These are phyloP conservation scores for Sonneratia alba DNA, from an alignment of 345 rosid genomes.

Conservation along the genomic window DNA sequence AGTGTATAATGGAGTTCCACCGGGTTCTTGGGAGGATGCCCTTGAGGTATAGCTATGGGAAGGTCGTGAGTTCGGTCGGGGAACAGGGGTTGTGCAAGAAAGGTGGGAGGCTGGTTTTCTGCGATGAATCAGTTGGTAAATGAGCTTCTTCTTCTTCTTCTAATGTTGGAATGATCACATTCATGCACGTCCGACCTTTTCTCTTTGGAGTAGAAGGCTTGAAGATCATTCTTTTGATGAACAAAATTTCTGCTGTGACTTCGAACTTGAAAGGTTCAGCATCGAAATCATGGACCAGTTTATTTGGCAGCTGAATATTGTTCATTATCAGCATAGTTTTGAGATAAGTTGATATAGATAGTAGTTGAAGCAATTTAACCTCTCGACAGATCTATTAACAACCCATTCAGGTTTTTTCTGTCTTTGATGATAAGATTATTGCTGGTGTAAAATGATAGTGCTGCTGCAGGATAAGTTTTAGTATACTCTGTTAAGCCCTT, in stretches of 20 bases:
- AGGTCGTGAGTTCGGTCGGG: conserved; percentile 10
- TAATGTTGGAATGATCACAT: not conserved
- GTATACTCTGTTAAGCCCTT: not conserved
- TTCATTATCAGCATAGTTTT: not conserved
- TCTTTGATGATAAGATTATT: not conserved
- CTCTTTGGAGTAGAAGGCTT: not conserved
- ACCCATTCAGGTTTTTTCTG: not conserved
- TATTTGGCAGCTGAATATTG: not conserved
- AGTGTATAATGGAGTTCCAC: conserved; percentile 15
- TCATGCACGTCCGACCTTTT: not conserved
- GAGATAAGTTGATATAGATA: not conserved
- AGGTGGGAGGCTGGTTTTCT: conserved; percentile 15
- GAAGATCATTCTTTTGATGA: too few relatives aligned
- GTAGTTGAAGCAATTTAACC: not conserved
- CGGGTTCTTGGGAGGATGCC: conserved; percentile 17
- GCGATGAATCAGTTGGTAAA: conserved; percentile 9
- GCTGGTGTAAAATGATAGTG: not conserved
- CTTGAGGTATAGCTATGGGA: conserved; percentile 15
- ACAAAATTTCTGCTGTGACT: not conserved
- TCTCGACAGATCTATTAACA: not conserved
- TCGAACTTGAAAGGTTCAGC: not conserved
- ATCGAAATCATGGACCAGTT: not conserved
- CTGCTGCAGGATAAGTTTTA: not conserved
- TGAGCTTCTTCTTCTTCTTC: not conserved
- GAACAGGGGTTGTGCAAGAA: conserved; percentile 18